Base-by-base conservation (phyloP, 768 basidiomycete genomes). In the Tubosaeta brunneosetosa region DNA sequence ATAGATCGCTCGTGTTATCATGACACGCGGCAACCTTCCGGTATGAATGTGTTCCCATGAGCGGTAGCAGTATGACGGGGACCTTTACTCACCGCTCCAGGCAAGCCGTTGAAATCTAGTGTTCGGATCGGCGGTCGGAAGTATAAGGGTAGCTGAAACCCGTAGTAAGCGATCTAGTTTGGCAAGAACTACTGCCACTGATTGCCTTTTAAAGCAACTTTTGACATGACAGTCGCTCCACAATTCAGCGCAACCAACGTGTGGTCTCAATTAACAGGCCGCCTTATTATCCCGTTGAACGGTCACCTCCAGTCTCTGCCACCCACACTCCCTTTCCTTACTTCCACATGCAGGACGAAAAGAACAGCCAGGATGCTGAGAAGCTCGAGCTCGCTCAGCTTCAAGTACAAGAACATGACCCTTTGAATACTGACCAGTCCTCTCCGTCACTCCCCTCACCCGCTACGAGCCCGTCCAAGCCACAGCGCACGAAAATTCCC, bases 391-490 rank as follows among this genome's bases (percentile, higher is more conserved):
- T 55, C 22, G 56, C 50, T 8, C 38, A 60, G 44, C 60, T 62
- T 2, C 54, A 63, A 50, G 58, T 47, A 1, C 40, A 64, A 52
- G 61, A 60, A 45, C 52, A 59, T 41, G 55, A 52, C 25, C 14
- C 3, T 34, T 17, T 2, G 55, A 22, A 45, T 33, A n/a, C 40
- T 7, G 56, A 25, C 1, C 60, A 42, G 37, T 38, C 6, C 17
- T 42, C 62, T 14, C 10, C 41, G 1, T 62, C 76, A 0, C 73
- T 86, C n/a, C 85, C 86, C n/a, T 67, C 81, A 0, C 86, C 86
- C 31, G 78, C 74, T 42, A 75, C 80, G 0, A 67, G 79, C 19
- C 58, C 76, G 3, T 54, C 71, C 9, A 69, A 76, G 19, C 62
- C 69, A 3, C 65, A 71, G 9, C 82, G 80, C 50, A 58, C 74